Evolutionary conservation across 768 basidiomycete species (phyloP).

Genomic region (Auriscalpium vulgare): DNA sequence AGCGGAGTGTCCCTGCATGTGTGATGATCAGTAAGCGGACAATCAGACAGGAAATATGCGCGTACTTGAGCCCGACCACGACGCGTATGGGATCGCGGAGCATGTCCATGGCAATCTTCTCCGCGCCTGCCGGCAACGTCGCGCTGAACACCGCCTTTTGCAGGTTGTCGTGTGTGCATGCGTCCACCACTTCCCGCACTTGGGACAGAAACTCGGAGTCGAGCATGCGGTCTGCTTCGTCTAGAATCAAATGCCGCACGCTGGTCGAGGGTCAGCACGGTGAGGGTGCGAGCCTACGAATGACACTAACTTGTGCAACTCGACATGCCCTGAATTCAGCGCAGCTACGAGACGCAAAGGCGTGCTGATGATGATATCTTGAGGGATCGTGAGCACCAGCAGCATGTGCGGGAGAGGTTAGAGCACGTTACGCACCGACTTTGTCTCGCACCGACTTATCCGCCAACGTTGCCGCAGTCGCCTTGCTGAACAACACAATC

Average conservation of each 20-base stretch:
- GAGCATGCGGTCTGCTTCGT: constrained; percentile 88
- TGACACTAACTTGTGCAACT: constrained; percentile 59
- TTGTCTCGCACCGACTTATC: constrained; percentile 66
- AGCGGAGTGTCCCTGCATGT: constrained; percentile 81
- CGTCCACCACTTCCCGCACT: constrained; percentile 76
- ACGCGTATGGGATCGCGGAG: constrained; percentile 82
- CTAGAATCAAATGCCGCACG: constrained; percentile 78
- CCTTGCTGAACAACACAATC: constrained; percentile 78
- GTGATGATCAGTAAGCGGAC: background rate
- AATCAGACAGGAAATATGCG: constrained; percentile 7
- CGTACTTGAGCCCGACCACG: constrained; percentile 94
- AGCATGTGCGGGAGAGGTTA: background rate
- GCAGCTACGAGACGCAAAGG: constrained; percentile 84
- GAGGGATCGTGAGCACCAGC: constrained; percentile 3
- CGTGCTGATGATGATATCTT: constrained; percentile 89
- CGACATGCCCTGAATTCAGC: constrained; percentile 57
- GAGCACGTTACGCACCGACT: constrained; percentile 49
- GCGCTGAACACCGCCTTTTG: constrained; percentile 94
- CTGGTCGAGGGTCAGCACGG: constrained; percentile 30
- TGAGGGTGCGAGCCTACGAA: background rate
- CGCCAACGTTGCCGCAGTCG: constrained; percentile 76
- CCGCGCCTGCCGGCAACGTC: constrained; percentile 82
- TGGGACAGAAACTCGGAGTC: constrained; percentile 86
- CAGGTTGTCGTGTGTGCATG: constrained; percentile 58
- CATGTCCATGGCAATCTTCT: constrained; percentile 82